Evolutionary conservation across 352 stramenopile genomes (phyloP).

Genomic region (Phytophthora crassamura): DNA sequence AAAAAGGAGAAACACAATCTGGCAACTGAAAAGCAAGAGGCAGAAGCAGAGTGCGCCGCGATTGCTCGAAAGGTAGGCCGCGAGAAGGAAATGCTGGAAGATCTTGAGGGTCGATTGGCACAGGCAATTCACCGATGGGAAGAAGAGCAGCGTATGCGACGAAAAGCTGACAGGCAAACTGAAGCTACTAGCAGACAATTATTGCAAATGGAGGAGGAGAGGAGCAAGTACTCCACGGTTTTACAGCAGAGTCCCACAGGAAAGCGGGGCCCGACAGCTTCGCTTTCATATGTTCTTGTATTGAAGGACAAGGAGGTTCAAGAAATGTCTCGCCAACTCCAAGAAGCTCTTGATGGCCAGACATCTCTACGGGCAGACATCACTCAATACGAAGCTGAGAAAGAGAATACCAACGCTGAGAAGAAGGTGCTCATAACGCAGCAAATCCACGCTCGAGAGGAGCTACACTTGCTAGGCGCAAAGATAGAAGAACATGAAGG

Average conservation of each 20-base stretch:
- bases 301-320: slow-evolving; percentile 67
- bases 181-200: slow-evolving; percentile 46
- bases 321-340: slow-evolving; percentile 24
- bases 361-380: slow-evolving; percentile 18
- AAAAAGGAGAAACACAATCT: slow-evolving; percentile 50
- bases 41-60: slow-evolving; percentile 27
- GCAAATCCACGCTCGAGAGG: neutral
- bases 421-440: slow-evolving; percentile 20
- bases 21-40: slow-evolving; percentile 38
- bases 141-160: slow-evolving; percentile 52
- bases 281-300: slow-evolving; percentile 47
- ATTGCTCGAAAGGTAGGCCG: slow-evolving; percentile 47
- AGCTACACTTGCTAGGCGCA: slow-evolving; percentile 5
- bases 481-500: slow-evolving; percentile 11
- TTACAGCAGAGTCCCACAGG: slow-evolving; percentile 53
- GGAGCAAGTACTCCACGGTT: slow-evolving; percentile 48
- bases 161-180: slow-evolving; percentile 44
- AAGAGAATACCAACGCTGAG: slow-evolving; percentile 7
- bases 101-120: slow-evolving; percentile 57
- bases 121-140: slow-evolving; percentile 67
- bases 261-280: slow-evolving; percentile 29
- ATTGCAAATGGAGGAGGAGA: slow-evolving; percentile 59
- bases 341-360: slow-evolving; percentile 5
- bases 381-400: slow-evolving; percentile 4
- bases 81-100: slow-evolving; percentile 60